These are phyloP conservation scores for Claviceps cyperi DNA, from an alignment of 2,329 filamentous ascomycete species.

Conservation along the genomic window DNA sequence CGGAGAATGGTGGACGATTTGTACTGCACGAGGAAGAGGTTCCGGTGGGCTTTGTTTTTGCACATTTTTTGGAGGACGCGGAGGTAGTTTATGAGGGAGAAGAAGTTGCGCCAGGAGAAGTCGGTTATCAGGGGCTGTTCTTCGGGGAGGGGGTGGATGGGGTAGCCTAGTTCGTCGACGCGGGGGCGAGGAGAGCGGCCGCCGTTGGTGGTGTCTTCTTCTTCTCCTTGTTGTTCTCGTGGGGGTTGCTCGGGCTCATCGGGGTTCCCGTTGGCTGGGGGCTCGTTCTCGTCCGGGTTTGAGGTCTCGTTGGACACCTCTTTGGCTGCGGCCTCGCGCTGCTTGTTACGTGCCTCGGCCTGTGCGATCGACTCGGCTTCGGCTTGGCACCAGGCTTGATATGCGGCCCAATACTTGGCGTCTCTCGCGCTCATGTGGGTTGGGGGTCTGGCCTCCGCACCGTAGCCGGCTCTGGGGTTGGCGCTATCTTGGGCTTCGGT, in stretches of 20 bases:
- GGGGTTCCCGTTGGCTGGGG: too few species aligned
- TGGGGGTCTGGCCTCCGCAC: too few species aligned
- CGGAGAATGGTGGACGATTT: conserved; percentile 86
- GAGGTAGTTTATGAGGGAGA: conserved; percentile 86
- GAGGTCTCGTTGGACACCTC: conserved; percentile 5
- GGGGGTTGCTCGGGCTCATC: conserved; percentile 10
- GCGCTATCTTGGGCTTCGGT: conserved; percentile 1
- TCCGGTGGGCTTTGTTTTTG: conserved; percentile 88
- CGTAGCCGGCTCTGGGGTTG: too few species aligned
- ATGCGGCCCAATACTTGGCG: too few species aligned
- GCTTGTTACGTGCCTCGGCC: too few species aligned
- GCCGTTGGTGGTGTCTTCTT: conserved; percentile 13
- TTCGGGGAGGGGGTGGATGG: conserved; percentile 52
- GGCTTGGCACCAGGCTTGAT: too few species aligned
- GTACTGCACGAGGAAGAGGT: conserved; percentile 85
- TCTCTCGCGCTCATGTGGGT: too few species aligned
- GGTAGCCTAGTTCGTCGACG: conserved; percentile 81
- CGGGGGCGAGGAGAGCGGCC: conserved; percentile 33
- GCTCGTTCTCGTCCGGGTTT: too few species aligned
- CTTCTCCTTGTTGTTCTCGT: conserved; percentile 6
- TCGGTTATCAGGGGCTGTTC: conserved; percentile 57
- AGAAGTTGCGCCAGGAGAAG: conserved; percentile 90
- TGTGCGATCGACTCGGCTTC: too few species aligned
- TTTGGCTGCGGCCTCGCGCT: conserved; percentile 4
- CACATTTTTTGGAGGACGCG: conserved; percentile 96